A percentile compares a stretch with the other conserved stretches of the same genome.
These are phyloP conservation scores for Curvularia eragrostidis DNA, from an alignment of 2,329 filamentous ascomycete genomes.

Conservation along the genomic window DNA sequence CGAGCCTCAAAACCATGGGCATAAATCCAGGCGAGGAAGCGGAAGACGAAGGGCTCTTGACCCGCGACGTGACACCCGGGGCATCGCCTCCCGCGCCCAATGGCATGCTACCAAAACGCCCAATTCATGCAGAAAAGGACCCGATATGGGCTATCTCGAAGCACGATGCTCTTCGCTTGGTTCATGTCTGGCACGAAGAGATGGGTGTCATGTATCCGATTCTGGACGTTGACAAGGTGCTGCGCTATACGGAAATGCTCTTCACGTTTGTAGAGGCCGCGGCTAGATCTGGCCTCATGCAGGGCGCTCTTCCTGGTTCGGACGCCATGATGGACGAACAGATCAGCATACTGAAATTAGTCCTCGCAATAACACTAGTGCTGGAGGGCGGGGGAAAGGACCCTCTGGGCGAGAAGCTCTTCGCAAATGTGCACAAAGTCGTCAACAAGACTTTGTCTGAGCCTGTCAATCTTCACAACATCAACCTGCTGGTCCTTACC, in stretches of 20 bases:
- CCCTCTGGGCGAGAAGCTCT: slow-evolving; percentile 74
- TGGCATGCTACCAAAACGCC: slow-evolving; percentile 18
- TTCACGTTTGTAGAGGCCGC: slow-evolving; percentile 76
- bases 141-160: slow-evolving; percentile 80
- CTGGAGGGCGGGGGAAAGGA: slow-evolving; percentile 83
- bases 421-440: slow-evolving; percentile 74
- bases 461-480: slow-evolving; percentile 62
- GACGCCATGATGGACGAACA: slow-evolving; percentile 68
- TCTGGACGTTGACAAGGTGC: slow-evolving; percentile 73
- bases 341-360: slow-evolving; percentile 78
- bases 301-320: slow-evolving; percentile 60
- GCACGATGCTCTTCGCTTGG: slow-evolving; percentile 80
- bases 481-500: slow-evolving; percentile 65
- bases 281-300: slow-evolving; percentile 64
- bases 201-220: slow-evolving; percentile 93
- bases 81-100: slow-evolving; percentile 51
- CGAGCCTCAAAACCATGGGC: slow-evolving; percentile 87
- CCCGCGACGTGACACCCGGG: slow-evolving; percentile 61
- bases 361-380: slow-evolving; percentile 78
- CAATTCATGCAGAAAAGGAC: slow-evolving; percentile 64
- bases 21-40: slow-evolving; percentile 70
- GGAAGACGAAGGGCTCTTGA: slow-evolving; percentile 65
- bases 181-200: slow-evolving; percentile 84
- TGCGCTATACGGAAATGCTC: slow-evolving; percentile 72
- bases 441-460: slow-evolving; percentile 70